Base-by-base conservation (phyloP, 371 early-diverging fungal species). In the Cokeromyces recurvatus region DNA sequence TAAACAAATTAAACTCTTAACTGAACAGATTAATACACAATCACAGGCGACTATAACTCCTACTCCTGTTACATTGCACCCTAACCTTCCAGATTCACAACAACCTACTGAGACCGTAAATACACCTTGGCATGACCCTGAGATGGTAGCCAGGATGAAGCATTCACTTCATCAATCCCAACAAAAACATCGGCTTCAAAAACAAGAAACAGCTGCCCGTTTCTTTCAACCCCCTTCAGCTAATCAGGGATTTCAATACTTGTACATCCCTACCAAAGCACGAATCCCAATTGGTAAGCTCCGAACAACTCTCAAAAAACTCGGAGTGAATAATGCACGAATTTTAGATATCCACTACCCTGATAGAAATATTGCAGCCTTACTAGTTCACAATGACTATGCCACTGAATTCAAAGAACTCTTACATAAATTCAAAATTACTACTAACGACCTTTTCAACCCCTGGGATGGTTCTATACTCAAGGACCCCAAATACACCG, bases 381-480 rank as follows among this genome's bases (percentile, higher is more conserved):
- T 44, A 19, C 19, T 44, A 5, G n/a, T 35, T n/a, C 45, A 44
- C 22, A 44, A 34, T 21, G 45, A 44, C 15, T 35, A 44, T 35
- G 32, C 0, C 0, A 8, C 4, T 6, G 45, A 44, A 23, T 14
- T 44, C 11, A 20, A 2, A 21, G 45, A 44, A 11, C 32, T 22
- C 2, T 22, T 44, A 3, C n/a, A 1, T 2, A 7, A 35, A 1
- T 14, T 15, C n/a, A 4, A 23, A 2, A 32, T 44, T 20, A 16
- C 32, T 3, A 32, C 22, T 8, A 11, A 44, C 2, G 21, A 4
- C 19, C 5, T 8, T n/a, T 44, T 44, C 23, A 22, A 44, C 20
- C 45, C 45, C 8, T 8, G 4, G 15, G 10, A 9, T 43, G 32
- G 19, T 17, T 31, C 21, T 6, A 38, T 38, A 4, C 38, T 38